A percentile compares a stretch with the other conserved stretches of the same genome.
Conservation (phyloP, 495 filamentous ascomycete genomes). For the Aspergillus haitiensis region DNA sequence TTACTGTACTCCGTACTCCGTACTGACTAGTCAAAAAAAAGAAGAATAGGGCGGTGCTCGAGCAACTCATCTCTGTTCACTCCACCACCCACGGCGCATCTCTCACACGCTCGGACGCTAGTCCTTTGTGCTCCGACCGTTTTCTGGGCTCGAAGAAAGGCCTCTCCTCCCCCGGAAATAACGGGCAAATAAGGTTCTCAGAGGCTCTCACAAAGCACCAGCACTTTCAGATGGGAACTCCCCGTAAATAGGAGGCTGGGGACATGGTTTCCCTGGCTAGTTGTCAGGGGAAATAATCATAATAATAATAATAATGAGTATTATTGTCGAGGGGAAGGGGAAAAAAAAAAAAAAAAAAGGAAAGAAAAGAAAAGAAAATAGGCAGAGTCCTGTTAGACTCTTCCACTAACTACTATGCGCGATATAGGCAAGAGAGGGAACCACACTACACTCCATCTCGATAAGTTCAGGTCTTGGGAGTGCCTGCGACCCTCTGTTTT, state of each 20-base stretch:
- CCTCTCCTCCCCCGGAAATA: conserved; percentile 8
- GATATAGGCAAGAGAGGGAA: conserved; percentile 17
- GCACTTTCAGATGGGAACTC: conserved; percentile 6
- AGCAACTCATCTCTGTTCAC: conserved; percentile 14
- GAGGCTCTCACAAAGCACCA: conserved; percentile 16
- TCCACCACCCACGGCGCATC: conserved; percentile 15
- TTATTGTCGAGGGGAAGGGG: conserved; percentile 2
- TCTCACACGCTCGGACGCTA: conserved; percentile 21
- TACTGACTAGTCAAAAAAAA: conserved; percentile 19
- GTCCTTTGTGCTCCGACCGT: conserved; percentile 19
- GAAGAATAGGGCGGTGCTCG: conserved; percentile 17
- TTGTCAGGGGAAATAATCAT: conserved; percentile 4
- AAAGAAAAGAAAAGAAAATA: conserved; percentile 11
- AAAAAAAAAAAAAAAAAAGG: conserved; percentile 13
- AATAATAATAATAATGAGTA: conserved; percentile 2
- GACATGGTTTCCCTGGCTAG: conserved; percentile 2
- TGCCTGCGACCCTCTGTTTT: conserved; percentile 8
- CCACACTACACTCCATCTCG: conserved; percentile 17
- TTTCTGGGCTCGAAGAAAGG: conserved; percentile 16
- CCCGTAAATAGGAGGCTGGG: conserved; percentile 10
- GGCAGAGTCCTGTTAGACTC: conserved; percentile 20
- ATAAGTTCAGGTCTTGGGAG: conserved; percentile 10
- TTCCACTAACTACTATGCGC: conserved; percentile 16
- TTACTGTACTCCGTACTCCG: conserved; percentile 19
- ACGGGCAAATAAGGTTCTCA: conserved; percentile 25